Conservation (phyloP, 2,329 filamentous ascomycete species). For the Curvularia verruculosa region DNA sequence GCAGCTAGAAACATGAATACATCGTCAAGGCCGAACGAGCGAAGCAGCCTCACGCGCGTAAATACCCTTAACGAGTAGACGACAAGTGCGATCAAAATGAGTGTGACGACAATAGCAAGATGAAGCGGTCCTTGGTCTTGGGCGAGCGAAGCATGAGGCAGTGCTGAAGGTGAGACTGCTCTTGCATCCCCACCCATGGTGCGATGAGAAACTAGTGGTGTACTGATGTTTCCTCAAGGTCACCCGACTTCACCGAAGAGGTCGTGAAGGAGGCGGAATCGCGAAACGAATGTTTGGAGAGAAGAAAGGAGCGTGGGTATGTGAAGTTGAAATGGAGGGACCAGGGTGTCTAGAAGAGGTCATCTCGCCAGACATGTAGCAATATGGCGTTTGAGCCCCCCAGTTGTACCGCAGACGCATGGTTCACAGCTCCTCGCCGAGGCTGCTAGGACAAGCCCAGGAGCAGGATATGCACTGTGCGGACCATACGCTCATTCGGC, state of each 20-base stretch:
- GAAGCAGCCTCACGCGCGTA: slow-evolving; percentile 55
- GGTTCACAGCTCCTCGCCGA: slow-evolving; percentile 16
- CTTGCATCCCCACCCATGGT: slow-evolving; percentile 32
- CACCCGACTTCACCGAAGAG: slow-evolving; percentile 6
- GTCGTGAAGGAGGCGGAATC: neutral
- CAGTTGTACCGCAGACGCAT: slow-evolving; percentile 13
- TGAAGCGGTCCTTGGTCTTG: slow-evolving; percentile 43
- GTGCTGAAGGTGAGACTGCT: slow-evolving; percentile 11
- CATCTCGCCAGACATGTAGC: slow-evolving; percentile 9
- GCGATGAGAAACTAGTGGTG: slow-evolving; percentile 16
- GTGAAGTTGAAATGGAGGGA: slow-evolving; percentile 7
- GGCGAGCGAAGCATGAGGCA: slow-evolving; percentile 23
- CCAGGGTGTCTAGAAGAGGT: slow-evolving; percentile 9
- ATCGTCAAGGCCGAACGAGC: slow-evolving; percentile 58
- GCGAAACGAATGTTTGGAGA: slow-evolving; percentile 11
- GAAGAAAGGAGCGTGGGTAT: slow-evolving; percentile 10
- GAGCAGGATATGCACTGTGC: slow-evolving; percentile 6
- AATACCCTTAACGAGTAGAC: slow-evolving; percentile 52
- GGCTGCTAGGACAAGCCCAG: slow-evolving; percentile 15
- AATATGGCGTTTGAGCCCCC: slow-evolving; percentile 17
- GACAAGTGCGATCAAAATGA: slow-evolving; percentile 51
- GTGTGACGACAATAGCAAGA: slow-evolving; percentile 50
- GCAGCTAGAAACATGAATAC: slow-evolving; percentile 51
- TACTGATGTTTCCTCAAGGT: slow-evolving; percentile 20
- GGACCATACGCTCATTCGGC: slow-evolving; percentile 2